Base-by-base conservation (phyloP, 2,329 filamentous ascomycete genomes). In the Colletotrichum shisoi region DNA sequence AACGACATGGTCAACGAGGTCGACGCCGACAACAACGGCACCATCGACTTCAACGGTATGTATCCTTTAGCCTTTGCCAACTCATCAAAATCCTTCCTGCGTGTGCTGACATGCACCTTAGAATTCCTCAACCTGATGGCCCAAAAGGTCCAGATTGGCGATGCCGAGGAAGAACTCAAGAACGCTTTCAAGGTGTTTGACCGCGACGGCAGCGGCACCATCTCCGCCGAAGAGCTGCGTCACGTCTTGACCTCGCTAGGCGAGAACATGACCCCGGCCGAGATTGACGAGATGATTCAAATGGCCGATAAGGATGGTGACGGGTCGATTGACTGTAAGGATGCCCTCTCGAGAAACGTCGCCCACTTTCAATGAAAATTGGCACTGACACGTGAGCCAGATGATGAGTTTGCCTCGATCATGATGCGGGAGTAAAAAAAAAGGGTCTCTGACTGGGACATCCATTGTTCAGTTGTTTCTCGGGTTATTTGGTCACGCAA, bases 1-100 rank as follows among this genome's bases (percentile, higher is more conserved):
- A 92, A 94, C 82, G 92, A 95, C 77, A 94, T 95, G 92, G 94
- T 95, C 83, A 94, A 95, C 82, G 92, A 95, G 83, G 92, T 94
- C 71, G 92, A 95, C 75, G 91, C 91, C 74, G 92, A 95, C 83
- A 94, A 94, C 87, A 95, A 94, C 77, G 92, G 92, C 81, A 94
- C 92, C 73, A 95, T 95, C 76, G 92, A 95, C 79, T 95, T 95
- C 79, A 92, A 92, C 75, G 92, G 92, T 94, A 86, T 74, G 86
- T 74, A 11, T 2, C 7, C 8, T 9, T 1, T 15, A 5, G 15
- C 8, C 11, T 57, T 17, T 19, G 27, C 21, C 27, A 8, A 34
- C 39, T 37, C 39, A 11, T 15, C n/a, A 12, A 17, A 2, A 17
- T 17, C n/a, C 21, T 7, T 1, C 17, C 5, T 8, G 21, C 15